Base-by-base conservation (phyloP, 108 stramenopile species). In the Fistulifera pelliculosa region DNA sequence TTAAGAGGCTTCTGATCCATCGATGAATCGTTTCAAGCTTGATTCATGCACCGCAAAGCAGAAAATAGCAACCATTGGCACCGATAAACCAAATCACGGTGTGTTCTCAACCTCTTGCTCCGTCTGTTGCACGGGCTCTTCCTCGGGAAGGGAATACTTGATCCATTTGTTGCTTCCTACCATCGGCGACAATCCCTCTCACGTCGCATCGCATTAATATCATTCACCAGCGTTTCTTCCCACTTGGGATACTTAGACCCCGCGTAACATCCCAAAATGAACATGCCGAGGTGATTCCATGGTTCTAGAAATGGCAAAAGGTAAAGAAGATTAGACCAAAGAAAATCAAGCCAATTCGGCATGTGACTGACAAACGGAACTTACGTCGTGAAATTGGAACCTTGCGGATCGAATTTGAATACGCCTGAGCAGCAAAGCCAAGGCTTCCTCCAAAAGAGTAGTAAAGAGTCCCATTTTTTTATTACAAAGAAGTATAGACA, bases 181-280 rank as follows among this genome's bases (percentile, higher is more conserved):
- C 80, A 90, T 69, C 2, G 90, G 87, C 39, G 89, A 85, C 67
- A 91, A 51, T 42, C 90, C 90, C 74, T 77, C 66, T 79, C 76
- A 8, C 87, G 83, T 25, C 93, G 83, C 54, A 89, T 85, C 62
- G 83, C 83, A 62, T 94, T 94, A 42, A 94, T 84, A 62, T 91
- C 90, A 26, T 68, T 53, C 43, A 91, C 60, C 52, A 94, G 68
- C 13, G 63, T 48, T 35, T 65, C 69, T 58, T 94, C 90, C 49
- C 73, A 58, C 43, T 72, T 53, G 8, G 38, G 38, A 17, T 54
- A 54, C n/a, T 16, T 16, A 5, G 27, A 2, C 15, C 54, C 54
- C n/a, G 31, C 54, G 17, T 35, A 35, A 6, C n/a, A 38, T 18
- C 54, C 54, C 4, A 40, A 11, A 18, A 54, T 40, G 22, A 35